Base-by-base conservation (phyloP, 2,329 filamentous ascomycete species). In the Blastomyces parvus region DNA sequence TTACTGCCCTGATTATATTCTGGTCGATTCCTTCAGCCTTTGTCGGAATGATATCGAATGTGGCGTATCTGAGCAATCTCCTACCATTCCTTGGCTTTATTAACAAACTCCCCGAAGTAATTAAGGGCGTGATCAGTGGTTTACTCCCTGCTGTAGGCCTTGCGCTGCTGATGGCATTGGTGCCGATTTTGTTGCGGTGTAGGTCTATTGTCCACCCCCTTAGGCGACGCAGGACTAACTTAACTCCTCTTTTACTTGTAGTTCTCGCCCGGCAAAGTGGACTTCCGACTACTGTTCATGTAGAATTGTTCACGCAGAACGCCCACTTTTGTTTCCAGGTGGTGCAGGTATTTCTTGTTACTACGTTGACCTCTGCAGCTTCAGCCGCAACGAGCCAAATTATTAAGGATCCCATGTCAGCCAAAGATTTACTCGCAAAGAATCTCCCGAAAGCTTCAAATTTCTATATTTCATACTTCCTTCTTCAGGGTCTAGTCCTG, bases 381-480 rank as follows among this genome's bases (percentile, higher is more conserved):
- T 86, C 91, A 0, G 83, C 88, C 0, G 85, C 90, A 0, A 82
- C 86, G 0, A 78, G 84, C 27, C 75, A 87, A 53, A 87, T 95
- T 59, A 78, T 86, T 30, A 67, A 87, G 0, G 73, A 90, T 52
- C 91, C 91, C 0, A 75, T 81, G 9, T 80, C 80, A 0, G 83
- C 84, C 5, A 86, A 90, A 0, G 78, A 78, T 13, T 78, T 94
- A 6, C 80, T 96, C 11, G 88, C 91, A 0, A 72, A 82, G 50
- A 88, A 90, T 66, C 79, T 99, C 2, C 94, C 94, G 22, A 89
- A 87, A 67, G 88, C 91, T 0, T 93, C 91, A 64, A 97, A 96
- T 75, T 95, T 97, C 72, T 99, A 97, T 75, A 88, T 97, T 17
- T 91, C 88, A 0, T 99, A 97, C 78, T 96, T 97, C 70, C 84